phyloP scores from a whole-genome alignment of 192 early-diverging fungal genomes.

The Coemansia sp. region DNA sequence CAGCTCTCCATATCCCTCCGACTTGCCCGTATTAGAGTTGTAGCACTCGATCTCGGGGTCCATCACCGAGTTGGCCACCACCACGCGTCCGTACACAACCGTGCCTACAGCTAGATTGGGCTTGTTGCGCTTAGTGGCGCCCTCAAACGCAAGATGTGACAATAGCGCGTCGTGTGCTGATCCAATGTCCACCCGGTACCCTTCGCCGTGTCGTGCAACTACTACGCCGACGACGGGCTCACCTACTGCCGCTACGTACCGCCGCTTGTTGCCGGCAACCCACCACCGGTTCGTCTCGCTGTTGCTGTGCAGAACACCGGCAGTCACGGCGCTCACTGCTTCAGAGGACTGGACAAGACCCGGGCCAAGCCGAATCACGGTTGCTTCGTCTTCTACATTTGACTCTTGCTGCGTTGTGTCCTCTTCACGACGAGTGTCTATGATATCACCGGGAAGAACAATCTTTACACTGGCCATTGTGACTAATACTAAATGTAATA shows the following conservation, averaged over 20 bases:
- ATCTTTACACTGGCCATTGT: conserved; percentile 34
- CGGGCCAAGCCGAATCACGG: conserved; percentile 74
- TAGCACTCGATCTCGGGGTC: conserved; percentile 95
- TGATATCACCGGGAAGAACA: conserved; percentile 45
- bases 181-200: conserved; percentile 94
- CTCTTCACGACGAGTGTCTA: conserved; percentile 31
- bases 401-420: conserved; percentile 1
- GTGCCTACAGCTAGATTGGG: conserved; percentile 81
- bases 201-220: conserved; percentile 65
- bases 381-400: conserved; percentile 24
- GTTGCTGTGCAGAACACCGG: conserved; percentile 70
- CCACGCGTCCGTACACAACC: conserved; percentile 82
- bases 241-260: conserved; percentile 86
- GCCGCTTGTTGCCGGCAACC: conserved; percentile 80
- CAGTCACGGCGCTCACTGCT: conserved; percentile 66
- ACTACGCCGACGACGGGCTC: conserved; percentile 92
- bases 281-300: conserved; percentile 67
- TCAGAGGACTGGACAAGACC: conserved; percentile 75
- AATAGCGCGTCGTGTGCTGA: conserved; percentile 82
- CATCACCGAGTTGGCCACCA: conserved; percentile 93
- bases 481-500: background rate
- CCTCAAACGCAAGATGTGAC: conserved; percentile 86
- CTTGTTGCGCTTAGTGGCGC: conserved; percentile 87
- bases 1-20: conserved; percentile 91
- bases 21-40: conserved; percentile 76